A percentile compares a stretch with the other conserved stretches of the same genome.
Conservation (phyloP, 2,329 filamentous ascomycete genomes). For the Aspergillus hortae region DNA sequence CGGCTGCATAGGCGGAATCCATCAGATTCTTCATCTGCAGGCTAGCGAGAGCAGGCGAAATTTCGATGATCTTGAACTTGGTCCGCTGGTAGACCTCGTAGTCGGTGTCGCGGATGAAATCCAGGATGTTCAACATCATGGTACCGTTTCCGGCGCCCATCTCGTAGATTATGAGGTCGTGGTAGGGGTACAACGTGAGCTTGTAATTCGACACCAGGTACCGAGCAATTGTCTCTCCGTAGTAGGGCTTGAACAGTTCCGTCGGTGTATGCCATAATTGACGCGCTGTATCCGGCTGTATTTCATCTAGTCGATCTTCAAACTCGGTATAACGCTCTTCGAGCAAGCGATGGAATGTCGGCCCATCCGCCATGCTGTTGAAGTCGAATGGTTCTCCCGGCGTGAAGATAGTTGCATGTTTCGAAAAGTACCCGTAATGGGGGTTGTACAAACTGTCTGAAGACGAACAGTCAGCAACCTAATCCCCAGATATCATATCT, state of each 20-base stretch:
- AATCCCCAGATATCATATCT: not conserved
- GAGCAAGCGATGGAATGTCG: conserved; percentile 74
- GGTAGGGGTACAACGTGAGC: conserved; percentile 87
- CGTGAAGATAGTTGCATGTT: conserved; percentile 93
- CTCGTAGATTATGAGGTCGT: conserved; percentile 97
- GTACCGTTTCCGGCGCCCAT: conserved; percentile 98
- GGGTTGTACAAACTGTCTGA: conserved; percentile 92
- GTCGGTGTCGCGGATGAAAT: conserved; percentile 87
- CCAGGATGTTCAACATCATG: conserved; percentile 95
- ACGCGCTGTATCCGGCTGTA: conserved; percentile 68
- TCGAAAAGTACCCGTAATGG: conserved; percentile 92
- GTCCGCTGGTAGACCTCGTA: conserved; percentile 92
- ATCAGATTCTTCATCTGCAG: conserved; percentile 71
- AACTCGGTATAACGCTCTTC: conserved; percentile 82
- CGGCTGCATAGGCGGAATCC: conserved; percentile 62
- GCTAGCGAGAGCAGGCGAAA: conserved; percentile 74
- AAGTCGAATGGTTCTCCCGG: conserved; percentile 92
- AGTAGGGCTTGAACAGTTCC: conserved; percentile 93
- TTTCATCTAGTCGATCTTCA: conserved; percentile 78
- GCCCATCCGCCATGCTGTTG: conserved; percentile 72
- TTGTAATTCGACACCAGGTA: conserved; percentile 97
- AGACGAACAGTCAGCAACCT: not conserved
- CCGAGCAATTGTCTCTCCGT: conserved; percentile 94
- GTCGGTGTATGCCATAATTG: conserved; percentile 99
- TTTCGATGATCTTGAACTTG: conserved; percentile 93